phyloP scores from a whole-genome alignment of 257 asterid species.

The Euphrasia confusa region DNA sequence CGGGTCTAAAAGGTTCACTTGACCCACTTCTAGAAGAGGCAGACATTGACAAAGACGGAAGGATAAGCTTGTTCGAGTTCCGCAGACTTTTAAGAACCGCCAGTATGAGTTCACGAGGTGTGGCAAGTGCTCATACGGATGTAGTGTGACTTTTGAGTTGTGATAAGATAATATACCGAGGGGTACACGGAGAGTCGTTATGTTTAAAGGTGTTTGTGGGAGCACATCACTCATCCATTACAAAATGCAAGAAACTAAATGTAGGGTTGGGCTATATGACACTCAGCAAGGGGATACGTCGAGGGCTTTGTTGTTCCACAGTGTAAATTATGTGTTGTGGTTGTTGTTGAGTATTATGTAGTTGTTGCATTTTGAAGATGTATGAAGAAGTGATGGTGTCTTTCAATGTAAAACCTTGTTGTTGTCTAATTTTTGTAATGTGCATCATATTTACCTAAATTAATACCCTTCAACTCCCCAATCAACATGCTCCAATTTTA shows the following conservation, averaged over 20 bases:
- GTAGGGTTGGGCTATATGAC: neutral
- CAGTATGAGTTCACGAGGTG: slow-evolving; percentile 58
- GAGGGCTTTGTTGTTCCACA: neutral
- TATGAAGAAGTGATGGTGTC: neutral
- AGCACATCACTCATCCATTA: neutral
- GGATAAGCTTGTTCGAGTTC: slow-evolving; percentile 85
- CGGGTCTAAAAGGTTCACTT: slow-evolving; percentile 71
- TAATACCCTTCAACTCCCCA: neutral
- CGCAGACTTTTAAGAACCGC: slow-evolving; percentile 93
- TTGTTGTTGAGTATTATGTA: too few species aligned
- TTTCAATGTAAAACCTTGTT: neutral
- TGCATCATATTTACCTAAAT: neutral
- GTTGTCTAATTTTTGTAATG: neutral
- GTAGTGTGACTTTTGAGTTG: neutral
- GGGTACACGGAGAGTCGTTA: neutral
- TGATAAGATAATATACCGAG: neutral
- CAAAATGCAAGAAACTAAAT: neutral
- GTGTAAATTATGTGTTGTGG: neutral
- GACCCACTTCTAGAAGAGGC: slow-evolving; percentile 95
- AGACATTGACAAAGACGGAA: slow-evolving; percentile 91
- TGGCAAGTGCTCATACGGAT: neutral
- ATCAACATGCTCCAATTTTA: too few species aligned
- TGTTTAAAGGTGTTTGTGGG: neutral
- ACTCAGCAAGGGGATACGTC: neutral
- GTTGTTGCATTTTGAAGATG: neutral